Base-by-base conservation (phyloP, 495 filamentous ascomycete species). In the Choiromyces venosus region DNA sequence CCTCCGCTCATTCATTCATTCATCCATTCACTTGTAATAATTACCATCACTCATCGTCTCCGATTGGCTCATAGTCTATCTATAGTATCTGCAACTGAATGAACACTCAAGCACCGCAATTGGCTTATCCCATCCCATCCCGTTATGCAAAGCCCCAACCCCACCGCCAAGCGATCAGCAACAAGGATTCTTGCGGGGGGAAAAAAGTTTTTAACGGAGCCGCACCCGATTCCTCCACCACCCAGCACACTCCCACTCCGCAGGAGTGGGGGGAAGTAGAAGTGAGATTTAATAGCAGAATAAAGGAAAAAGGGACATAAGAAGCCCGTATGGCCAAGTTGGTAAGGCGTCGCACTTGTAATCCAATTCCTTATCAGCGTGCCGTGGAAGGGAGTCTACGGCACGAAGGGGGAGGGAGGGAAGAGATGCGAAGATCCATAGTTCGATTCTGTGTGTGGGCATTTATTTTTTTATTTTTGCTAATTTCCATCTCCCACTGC, bases 371-470 rank as follows among this genome's bases (percentile, higher is more conserved):
- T 18, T 3, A 25, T 9, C 2, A 52, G 21, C 46, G 1, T 10
- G 19, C 7, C 5, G 44, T 52, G 44, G 6, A 25, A 9, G 8
- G 4, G 8, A 21, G 16, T 21, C 46, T 7, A 46, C 42, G 10
- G 21, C 44, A n/a, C 2, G n/a, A 10, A n/a, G n/a, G n/a, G n/a
- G 52, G 16, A 61, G 16, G 10, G 9, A n/a, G n/a, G 10, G 52
- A 25, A 5, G 25, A 16, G 6, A 64, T 65, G 66, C 42, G 21
- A 46, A 72, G 71, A 40, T 64, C 69, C 46, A 19, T 71, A 40
- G 64, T 67, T 67, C 38, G 64, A 72, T 38, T 67, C 52, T 39
- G 64, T 56, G 64, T 67, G 61, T 19, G 64, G 64, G 70, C 33
- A 70, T n/a, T 29, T 70, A 37, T 70, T 46, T 36, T n/a, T 37